Conservation (phyloP, 176 grass and related monocot species). For the Canna indica region DNA sequence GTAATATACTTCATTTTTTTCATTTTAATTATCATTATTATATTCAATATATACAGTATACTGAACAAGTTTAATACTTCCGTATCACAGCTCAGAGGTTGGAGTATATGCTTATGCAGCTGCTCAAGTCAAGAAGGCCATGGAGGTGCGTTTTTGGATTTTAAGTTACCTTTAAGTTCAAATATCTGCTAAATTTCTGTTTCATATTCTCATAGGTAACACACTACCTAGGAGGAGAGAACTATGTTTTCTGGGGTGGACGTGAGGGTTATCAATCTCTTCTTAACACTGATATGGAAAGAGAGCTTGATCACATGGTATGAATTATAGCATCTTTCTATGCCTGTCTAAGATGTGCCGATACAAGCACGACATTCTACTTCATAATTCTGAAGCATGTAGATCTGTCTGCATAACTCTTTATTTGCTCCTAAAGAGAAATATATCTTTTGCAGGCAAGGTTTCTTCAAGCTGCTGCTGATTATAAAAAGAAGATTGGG, state of each 20-base stretch:
- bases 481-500: slow-evolving; percentile 92
- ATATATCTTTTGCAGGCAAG: slow-evolving; percentile 43
- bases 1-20: slow-evolving; percentile 20
- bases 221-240: slow-evolving; percentile 90
- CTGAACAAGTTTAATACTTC: neutral
- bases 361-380: neutral
- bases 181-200: slow-evolving; percentile 12
- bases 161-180: neutral
- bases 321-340: neutral
- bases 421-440: neutral
- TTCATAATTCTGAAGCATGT: neutral
- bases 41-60: neutral
- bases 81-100: slow-evolving; percentile 27
- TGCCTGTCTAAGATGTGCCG: neutral
- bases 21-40: neutral
- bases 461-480: slow-evolving; percentile 85
- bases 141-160: slow-evolving; percentile 43
- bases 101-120: slow-evolving; percentile 82
- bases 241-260: slow-evolving; percentile 97
- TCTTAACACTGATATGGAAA: slow-evolving; percentile 94
- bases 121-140: slow-evolving; percentile 95
- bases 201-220: slow-evolving; percentile 46
- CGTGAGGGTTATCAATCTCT: slow-evolving; percentile 94
- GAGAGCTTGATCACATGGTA: slow-evolving; percentile 94
- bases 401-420: neutral